Base-by-base conservation (phyloP, 2,329 filamentous ascomycete species). In the Colletotrichum sp. region DNA sequence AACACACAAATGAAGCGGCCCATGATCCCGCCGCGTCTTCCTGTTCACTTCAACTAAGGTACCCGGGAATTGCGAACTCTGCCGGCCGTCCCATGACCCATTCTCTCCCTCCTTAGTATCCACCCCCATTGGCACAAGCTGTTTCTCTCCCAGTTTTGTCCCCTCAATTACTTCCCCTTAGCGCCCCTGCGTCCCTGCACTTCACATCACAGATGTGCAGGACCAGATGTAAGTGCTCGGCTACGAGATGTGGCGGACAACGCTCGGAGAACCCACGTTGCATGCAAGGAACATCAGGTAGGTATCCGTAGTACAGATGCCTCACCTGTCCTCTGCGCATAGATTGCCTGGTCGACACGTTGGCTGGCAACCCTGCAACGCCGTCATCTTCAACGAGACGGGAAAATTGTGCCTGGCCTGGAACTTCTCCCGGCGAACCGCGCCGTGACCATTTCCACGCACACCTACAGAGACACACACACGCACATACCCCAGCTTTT, bases 161-260 rank as follows among this genome's bases (percentile, higher is more conserved):
- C 63, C 69, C 63, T 63, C 69, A 75, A 72, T 63, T 70, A 75
- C 67, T 19, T 52, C 72, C 27, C 32, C 30, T 44, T 57, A 55
- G 30, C 62, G 12, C 12, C 30, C 39, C 39, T 30, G 39, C 62
- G 30, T 39, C 36, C 29, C 39, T 66, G 39, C 27, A 32, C 19
- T 25, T 59, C 19, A 22, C 19, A 27, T 44, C 36, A 62, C 29
- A 57, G 44, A 52, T 52, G 44, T 52, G 44, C 44, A 52, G 36
- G 62, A 36, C 19, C 29, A 62, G 29, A 27, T 36, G 22, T 61
- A 66, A 27, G 34, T 36, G n/a, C 39, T 52, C 30, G 39, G 62
- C n/a, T 52, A 62, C 59, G 34, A 30, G 62, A 34, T 30, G 39
- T 72, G 19, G 49, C 34, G 34, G 52, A 34, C 19, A 30, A 12